Evolutionary conservation across 305 asterid genomes (phyloP).

Genomic region (Caryopteris hybrid): DNA sequence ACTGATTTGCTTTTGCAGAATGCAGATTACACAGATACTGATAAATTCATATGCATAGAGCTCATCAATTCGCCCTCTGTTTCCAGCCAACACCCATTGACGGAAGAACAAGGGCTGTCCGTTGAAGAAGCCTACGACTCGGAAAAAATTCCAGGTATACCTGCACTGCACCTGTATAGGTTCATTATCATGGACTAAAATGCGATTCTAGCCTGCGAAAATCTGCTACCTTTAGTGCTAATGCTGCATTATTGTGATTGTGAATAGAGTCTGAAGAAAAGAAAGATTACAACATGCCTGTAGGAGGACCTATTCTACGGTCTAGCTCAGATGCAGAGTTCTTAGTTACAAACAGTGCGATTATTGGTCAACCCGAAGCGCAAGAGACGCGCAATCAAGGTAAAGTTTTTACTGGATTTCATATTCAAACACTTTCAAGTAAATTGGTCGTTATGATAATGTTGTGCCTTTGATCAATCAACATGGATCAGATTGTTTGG

Average conservation of each 20-base stretch:
- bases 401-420: neutral
- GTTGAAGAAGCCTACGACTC: neutral
- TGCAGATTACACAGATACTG: constrained; percentile 21
- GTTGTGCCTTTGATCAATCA: neutral
- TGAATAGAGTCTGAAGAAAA: neutral
- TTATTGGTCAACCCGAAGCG: neutral
- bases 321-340: neutral
- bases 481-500: constrained; percentile 37
- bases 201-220: neutral
- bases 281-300: neutral
- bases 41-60: constrained; percentile 38
- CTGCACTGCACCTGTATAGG: neutral
- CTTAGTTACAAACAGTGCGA: neutral
- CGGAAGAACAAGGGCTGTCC: neutral
- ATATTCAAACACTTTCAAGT: too few species aligned
- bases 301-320: neutral
- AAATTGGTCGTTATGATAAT: neutral
- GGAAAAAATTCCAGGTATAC: constrained; percentile 10
- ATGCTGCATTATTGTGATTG: neutral
- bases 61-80: constrained; percentile 15
- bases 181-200: neutral
- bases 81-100: neutral
- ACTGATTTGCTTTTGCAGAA: constrained; percentile 28
- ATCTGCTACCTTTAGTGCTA: neutral
- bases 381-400: neutral